Evolutionary conservation across 495 filamentous ascomycete genomes (phyloP).

Genomic region (Polyplosphaeria fusca): DNA sequence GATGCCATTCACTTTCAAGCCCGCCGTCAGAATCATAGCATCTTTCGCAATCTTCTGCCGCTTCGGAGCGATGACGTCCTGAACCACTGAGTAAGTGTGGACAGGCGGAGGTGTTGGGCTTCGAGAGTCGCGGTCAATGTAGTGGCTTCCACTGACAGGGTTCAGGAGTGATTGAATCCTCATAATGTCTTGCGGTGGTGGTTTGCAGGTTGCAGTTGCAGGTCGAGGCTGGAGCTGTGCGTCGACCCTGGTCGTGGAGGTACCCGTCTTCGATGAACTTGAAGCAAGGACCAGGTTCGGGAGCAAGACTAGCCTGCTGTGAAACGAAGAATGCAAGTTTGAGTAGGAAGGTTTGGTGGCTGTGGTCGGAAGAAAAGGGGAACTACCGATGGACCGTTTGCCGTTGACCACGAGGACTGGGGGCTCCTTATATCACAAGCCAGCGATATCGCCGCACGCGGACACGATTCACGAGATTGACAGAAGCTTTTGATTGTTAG

Average conservation of each 20-base stretch:
- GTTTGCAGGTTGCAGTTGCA: slow-evolving; percentile 2
- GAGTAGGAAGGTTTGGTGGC: slow-evolving; percentile 21
- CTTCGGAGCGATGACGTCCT: slow-evolving; percentile 33
- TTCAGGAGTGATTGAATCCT: slow-evolving; percentile 35
- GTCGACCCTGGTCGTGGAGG: slow-evolving; percentile 20
- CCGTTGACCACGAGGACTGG: slow-evolving; percentile 30
- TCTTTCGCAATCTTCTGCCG: slow-evolving; percentile 58
- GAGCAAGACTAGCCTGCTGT: slow-evolving; percentile 29
- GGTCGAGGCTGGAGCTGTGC: slow-evolving; percentile 19
- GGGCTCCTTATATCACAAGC: slow-evolving; percentile 25
- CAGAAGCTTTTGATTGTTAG: slow-evolving; percentile 8
- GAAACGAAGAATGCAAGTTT: slow-evolving; percentile 21
- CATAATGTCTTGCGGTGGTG: slow-evolving; percentile 16
- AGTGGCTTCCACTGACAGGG: slow-evolving; percentile 19
- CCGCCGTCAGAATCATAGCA: slow-evolving; percentile 55
- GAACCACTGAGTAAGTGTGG: not conserved
- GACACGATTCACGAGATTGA: too few relatives aligned
- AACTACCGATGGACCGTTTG: slow-evolving; percentile 28
- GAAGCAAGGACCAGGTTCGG: slow-evolving; percentile 15
- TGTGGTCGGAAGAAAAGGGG: slow-evolving; percentile 16
- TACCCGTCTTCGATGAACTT: slow-evolving; percentile 25
- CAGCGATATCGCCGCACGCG: slow-evolving; percentile 26
- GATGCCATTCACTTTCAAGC: slow-evolving; percentile 53
- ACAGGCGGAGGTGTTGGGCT: slow-evolving; percentile 13
- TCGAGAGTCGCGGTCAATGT: slow-evolving; percentile 6